These are phyloP conservation scores for Pelargonium fulgidum DNA, from an alignment of 441 rosid species.

Conservation along the genomic window DNA sequence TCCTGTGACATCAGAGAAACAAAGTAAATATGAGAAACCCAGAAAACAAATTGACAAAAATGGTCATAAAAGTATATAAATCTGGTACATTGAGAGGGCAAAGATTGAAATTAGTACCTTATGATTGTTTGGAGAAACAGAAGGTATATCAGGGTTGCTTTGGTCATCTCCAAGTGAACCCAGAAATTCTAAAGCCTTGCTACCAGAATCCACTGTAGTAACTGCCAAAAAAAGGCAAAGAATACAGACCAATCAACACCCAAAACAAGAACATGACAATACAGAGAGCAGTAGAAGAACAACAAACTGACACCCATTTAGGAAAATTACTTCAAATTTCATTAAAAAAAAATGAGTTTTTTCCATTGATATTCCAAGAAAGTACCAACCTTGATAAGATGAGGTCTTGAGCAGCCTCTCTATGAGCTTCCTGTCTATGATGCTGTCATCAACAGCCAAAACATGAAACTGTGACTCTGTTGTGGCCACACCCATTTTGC, in stretches of 20 bases:
- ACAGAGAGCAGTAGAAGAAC: not conserved
- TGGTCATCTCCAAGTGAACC: conserved; percentile 34
- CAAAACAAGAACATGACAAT: not conserved
- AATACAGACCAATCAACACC: conserved; percentile 2
- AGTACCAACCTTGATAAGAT: conserved; percentile 47
- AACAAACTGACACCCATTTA: not conserved
- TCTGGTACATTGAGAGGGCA: conserved; percentile 5
- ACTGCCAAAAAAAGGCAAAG: conserved; percentile 27
- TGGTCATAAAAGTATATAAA: not conserved
- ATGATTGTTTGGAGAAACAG: conserved; percentile 30
- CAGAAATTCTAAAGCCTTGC: conserved; percentile 58
- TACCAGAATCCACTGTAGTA: conserved; percentile 60
- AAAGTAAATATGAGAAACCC: conserved; percentile 6
- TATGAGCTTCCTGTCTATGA: conserved; percentile 50
- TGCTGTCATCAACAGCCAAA: conserved; percentile 58
- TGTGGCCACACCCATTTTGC: conserved; percentile 45
- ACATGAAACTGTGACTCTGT: conserved; percentile 51
- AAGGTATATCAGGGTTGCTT: conserved; percentile 25
- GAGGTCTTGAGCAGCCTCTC: conserved; percentile 59
- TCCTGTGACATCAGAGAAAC: conserved; percentile 30
- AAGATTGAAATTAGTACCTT: conserved; percentile 29
- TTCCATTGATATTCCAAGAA: not conserved
- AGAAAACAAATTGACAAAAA: not conserved
- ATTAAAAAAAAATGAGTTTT: too few species aligned
- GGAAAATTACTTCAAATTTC: not conserved